Base-by-base conservation (phyloP, 495 filamentous ascomycete genomes). In the Rostrohypoxylon terebratum region DNA sequence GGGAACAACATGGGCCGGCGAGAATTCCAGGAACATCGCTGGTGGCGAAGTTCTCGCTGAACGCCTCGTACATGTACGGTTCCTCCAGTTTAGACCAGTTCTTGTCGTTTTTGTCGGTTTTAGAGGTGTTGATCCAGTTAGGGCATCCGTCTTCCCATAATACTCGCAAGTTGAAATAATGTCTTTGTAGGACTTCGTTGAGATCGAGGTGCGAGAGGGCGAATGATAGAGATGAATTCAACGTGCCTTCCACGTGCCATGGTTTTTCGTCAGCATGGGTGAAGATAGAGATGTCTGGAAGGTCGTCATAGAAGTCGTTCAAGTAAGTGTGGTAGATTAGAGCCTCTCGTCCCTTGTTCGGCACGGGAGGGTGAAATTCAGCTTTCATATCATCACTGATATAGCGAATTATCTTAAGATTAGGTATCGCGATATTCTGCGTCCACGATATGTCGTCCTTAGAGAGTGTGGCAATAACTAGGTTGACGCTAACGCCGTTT, bases 291-390 rank as follows among this genome's bases (percentile, higher is more conserved):
- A 92, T 81, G 63, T 93, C 91, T 6, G 90, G 87, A 3, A 93
- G 81, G 3, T 83, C 64, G 61, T 92, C 85, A 79, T 93, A 94
- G 77, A 90, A 85, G 73, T 93, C 90, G 75, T 92, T 87, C 68
- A 93, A 86, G 71, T 90, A 93, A 54, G 86, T 90, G 59, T 92
- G 81, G 75, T 94, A 94, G 8, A 90, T 83, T 84, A 93, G 90
- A 13, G 90, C 92, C 76, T 94, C 92, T 71, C 93, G 88, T 10
- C 92, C 92, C 77, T 93, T 93, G 72, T 92, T 92, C 4, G 76
- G 71, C 69, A 86, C 85, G 0, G 89, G 90, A 2, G 90, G 88
- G 74, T 91, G 90, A 4, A 89, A 80, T 7, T 82, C 81, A 1
- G 90, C 90, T 0, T 73, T 79, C 11, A 86, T 84, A 69, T 91